Percentiles rank a stretch among this genome's conserved stretches.
Conservation (phyloP, 2,329 filamentous ascomycete genomes). For the Fusarium nanum region DNA sequence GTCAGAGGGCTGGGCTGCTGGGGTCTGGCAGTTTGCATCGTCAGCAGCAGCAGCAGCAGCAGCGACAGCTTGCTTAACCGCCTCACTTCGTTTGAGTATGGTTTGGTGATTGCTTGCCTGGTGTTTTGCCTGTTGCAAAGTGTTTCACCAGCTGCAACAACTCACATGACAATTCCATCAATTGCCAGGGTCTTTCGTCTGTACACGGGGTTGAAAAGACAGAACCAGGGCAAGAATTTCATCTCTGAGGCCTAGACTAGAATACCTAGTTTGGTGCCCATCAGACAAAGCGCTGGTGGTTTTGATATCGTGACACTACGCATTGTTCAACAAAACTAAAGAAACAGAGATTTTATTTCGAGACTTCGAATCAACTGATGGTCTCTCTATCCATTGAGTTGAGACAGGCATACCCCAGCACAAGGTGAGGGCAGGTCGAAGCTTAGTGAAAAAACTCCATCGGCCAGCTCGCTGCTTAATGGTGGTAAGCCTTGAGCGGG, state of each 20-base stretch:
- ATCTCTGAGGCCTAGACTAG: neutral
- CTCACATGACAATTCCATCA: conserved; percentile 24
- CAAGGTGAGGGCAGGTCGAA: conserved; percentile 16
- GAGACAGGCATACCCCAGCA: conserved; percentile 39
- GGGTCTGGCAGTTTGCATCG: conserved; percentile 32
- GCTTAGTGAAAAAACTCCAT: conserved; percentile 35
- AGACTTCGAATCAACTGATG: conserved; percentile 12
- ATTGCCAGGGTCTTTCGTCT: neutral
- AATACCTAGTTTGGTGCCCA: neutral
- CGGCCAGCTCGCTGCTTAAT: conserved; percentile 35
- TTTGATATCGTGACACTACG: conserved; percentile 4
- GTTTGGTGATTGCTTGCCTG: conserved; percentile 17
- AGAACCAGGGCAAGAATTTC: conserved; percentile 1
- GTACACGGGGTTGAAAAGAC: neutral
- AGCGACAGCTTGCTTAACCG: conserved; percentile 37
- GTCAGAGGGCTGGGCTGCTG: conserved; percentile 25
- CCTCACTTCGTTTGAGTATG: conserved; percentile 38
- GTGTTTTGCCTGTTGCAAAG: conserved; percentile 14
- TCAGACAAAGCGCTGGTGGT: neutral
- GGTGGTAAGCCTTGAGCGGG: conserved; percentile 22
- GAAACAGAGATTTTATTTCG: conserved; percentile 19
- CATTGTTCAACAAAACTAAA: conserved; percentile 14
- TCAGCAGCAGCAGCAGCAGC: conserved; percentile 28
- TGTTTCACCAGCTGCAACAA: conserved; percentile 27
- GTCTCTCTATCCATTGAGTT: conserved; percentile 22